A percentile compares a stretch with the other conserved stretches of the same genome.
Evolutionary conservation across 2,329 filamentous ascomycete genomes (phyloP).

Genomic region (Aspergillus fructus): DNA sequence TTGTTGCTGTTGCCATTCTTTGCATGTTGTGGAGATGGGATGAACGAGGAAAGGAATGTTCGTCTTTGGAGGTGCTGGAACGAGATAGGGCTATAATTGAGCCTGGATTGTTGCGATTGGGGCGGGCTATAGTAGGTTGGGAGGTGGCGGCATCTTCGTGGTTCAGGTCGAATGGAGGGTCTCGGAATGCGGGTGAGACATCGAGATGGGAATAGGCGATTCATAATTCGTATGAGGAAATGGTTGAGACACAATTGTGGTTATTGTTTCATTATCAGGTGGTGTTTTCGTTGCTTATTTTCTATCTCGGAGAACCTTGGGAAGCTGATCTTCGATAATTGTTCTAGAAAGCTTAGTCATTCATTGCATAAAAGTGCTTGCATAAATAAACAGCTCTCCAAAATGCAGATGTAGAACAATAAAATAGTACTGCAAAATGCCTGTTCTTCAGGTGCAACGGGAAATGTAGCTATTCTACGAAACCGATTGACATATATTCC

Average conservation of each 20-base stretch:
- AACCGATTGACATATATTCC: no score
- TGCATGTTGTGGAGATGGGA: constrained; percentile 29
- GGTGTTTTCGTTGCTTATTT: background rate
- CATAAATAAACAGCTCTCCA: background rate
- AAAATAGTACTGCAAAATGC: background rate
- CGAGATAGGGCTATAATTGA: background rate
- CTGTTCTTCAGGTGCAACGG: no score
- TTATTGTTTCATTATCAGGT: constrained; percentile 2
- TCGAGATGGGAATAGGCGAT: constrained; percentile 1
- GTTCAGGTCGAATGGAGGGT: background rate
- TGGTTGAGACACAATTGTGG: background rate
- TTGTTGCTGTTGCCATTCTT: constrained; percentile 32
- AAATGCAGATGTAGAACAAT: background rate
- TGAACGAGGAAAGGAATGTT: constrained; percentile 27
- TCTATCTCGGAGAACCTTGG: background rate
- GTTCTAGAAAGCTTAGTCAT: constrained; percentile 7
- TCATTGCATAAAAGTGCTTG: background rate
- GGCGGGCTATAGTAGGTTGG: background rate
- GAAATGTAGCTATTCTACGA: no score
- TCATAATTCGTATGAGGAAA: constrained; percentile 2
- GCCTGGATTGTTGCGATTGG: background rate
- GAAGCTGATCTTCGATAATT: background rate
- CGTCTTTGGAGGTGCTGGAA: constrained; percentile 12
- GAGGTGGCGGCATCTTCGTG: background rate
- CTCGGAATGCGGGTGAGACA: background rate